Evolutionary conservation across 129 eudicot species (phyloP), one percentile per base, ranked within the genome.

Genomic region (Lactuca saligna): DNA sequence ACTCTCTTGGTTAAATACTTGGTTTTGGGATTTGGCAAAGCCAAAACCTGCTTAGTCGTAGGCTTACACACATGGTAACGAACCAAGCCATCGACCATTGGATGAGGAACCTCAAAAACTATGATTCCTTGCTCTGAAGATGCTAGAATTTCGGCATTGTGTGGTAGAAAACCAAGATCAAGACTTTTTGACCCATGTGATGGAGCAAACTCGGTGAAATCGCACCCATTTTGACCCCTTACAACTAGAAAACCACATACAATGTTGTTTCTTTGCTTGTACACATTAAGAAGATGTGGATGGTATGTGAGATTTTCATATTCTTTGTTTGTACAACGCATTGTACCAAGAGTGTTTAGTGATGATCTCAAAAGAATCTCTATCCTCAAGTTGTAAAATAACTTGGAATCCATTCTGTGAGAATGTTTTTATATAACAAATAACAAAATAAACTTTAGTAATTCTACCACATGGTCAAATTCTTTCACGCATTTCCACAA

Each of bases 21-120:
- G 6, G 50, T 48, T 34, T 46, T 25, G 2, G 79, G 79, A 48
- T 75, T 66, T 2, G 80, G 80, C 46, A 75, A 25, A 4, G 3
- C 25, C 6, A 29, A 17, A 33, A 46, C 50, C 38, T 75, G 75
- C 41, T 60, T 68, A n/a, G 80, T 75, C 32, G 75, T 3, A 0
- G 75, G 80, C 25, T 75, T 66, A 46, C 79, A 66, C 4, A 75
- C 33, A 68, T 67, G 38, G 44, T 59, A 75, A 32, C 8, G 16
- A 8, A 12, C 57, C 7, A 35, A 13, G 4, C 11, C 13, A 4
- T 2, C 11, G 7, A 8, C 14, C 5, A 2, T 15, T 33, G 1
- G 16, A 29, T 63, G 34, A 5, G 34, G 46, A 11, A 11, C 31
- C 64, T 54, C 9, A 11, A 54, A 73, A n/a, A 75, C 63, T 1